Evolutionary conservation across 768 basidiomycete species (phyloP).

Genomic region (Leccinum truebloodii): DNA sequence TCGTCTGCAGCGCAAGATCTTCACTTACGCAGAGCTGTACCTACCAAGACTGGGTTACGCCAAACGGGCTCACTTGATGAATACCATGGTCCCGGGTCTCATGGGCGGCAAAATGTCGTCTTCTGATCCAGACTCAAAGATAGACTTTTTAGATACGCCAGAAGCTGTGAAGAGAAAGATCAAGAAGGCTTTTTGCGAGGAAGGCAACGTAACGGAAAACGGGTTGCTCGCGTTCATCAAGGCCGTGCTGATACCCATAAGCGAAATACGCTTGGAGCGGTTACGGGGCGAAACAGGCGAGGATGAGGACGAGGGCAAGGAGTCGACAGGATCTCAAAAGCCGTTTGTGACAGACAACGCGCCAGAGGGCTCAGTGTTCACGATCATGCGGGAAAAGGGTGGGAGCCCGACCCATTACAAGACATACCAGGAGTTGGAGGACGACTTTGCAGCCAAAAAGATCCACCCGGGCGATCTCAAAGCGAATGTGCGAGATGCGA

Average conservation of each 20-base stretch:
- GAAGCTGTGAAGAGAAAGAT: slow-evolving; percentile 87
- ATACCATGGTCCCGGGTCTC: slow-evolving; percentile 94
- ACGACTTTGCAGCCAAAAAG: slow-evolving; percentile 72
- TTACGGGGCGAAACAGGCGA: slow-evolving; percentile 44
- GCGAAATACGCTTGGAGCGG: slow-evolving; percentile 68
- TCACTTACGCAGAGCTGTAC: slow-evolving; percentile 96
- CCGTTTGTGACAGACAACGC: slow-evolving; percentile 71
- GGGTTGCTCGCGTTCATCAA: slow-evolving; percentile 85
- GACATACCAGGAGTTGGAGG: slow-evolving; percentile 63
- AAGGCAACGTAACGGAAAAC: slow-evolving; percentile 86
- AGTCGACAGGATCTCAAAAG: slow-evolving; percentile 50
- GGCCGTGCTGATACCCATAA: slow-evolving; percentile 88
- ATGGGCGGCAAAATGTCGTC: slow-evolving; percentile 98
- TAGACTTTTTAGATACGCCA: slow-evolving; percentile 93
- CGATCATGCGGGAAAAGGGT: slow-evolving; percentile 75
- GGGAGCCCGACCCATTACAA: slow-evolving; percentile 73
- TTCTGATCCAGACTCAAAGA: slow-evolving; percentile 96
- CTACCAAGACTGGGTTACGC: slow-evolving; percentile 90
- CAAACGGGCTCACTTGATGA: slow-evolving; percentile 98
- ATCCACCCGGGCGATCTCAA: slow-evolving; percentile 94
- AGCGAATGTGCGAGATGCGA: slow-evolving; percentile 67
- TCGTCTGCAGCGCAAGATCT: slow-evolving; percentile 85
- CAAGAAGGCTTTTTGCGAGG: slow-evolving; percentile 91
- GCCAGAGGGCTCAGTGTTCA: slow-evolving; percentile 82
- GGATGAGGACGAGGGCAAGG: slow-evolving; percentile 46